Conservation (phyloP, 2,329 filamentous ascomycete species). For the Boeremia lycopersici region DNA sequence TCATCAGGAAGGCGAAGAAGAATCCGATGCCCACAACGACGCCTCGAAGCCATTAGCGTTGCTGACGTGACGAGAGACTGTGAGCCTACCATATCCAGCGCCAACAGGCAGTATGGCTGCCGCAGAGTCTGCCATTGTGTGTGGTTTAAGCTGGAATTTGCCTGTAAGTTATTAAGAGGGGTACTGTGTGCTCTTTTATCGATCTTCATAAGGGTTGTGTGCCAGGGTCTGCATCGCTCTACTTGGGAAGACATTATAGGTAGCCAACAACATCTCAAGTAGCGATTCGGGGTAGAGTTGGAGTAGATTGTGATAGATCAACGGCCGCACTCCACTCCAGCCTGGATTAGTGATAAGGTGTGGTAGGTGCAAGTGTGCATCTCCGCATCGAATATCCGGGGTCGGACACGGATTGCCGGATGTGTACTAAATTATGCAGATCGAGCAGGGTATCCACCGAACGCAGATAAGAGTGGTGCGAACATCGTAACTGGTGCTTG, state of each 20-base stretch:
- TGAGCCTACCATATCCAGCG: conserved; percentile 55
- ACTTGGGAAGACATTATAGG: background rate
- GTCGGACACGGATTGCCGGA: conserved; percentile 5
- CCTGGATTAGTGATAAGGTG: conserved; percentile 3
- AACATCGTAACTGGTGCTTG: conserved; percentile 4
- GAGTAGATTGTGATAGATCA: conserved; percentile 10
- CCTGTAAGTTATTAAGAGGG: too few relatives aligned
- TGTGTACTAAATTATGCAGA: conserved; percentile 4
- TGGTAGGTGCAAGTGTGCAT: conserved; percentile 10
- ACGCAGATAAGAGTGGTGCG: conserved; percentile 7
- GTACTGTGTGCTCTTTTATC: background rate
- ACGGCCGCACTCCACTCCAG: conserved; percentile 1
- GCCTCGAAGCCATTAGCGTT: conserved; percentile 17
- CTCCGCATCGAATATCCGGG: conserved; percentile 8
- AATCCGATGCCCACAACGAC: conserved; percentile 57
- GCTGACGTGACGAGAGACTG: background rate
- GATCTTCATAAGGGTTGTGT: background rate
- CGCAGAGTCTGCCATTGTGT: conserved; percentile 9
- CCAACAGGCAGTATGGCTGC: conserved; percentile 35
- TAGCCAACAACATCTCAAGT: background rate
- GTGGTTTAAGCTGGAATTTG: too few relatives aligned
- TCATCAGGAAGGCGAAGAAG: conserved; percentile 45
- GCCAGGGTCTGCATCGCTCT: background rate
- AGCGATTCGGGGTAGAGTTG: conserved; percentile 3
- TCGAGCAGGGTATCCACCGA: background rate